Conservation (phyloP, 176 grass and related monocot species). For the Lolium perenne region DNA sequence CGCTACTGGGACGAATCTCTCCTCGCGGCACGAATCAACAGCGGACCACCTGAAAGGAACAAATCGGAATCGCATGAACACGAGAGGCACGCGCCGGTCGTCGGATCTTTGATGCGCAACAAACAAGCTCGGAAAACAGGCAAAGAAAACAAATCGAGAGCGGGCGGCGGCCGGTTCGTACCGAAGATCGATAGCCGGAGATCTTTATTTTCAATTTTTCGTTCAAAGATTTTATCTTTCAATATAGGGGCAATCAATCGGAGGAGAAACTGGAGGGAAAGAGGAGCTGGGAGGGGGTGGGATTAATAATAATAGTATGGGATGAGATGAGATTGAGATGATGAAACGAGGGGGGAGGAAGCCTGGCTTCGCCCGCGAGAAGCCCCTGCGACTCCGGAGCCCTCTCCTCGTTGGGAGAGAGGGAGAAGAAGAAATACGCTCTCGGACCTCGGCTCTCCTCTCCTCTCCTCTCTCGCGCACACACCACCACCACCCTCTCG, state of each 20-base stretch:
- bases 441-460: background rate
- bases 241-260: conserved; percentile 2
- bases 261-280: background rate
- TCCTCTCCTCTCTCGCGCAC: background rate
- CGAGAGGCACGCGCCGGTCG: background rate
- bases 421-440: conserved; percentile 45
- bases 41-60: background rate
- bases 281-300: background rate
- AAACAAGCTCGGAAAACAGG: background rate
- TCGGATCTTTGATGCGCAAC: background rate
- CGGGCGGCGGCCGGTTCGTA: background rate
- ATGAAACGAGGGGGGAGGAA: background rate
- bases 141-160: background rate
- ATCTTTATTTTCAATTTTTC: background rate
- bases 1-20: background rate
- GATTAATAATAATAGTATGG: conserved; percentile 1
- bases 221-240: background rate
- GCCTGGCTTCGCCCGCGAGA: conserved; percentile 13
- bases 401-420: conserved; percentile 39
- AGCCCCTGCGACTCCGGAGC: conserved; percentile 45
- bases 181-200: conserved; percentile 19
- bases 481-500: conserved; percentile 31
- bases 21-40: conserved; percentile 20
- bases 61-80: conserved; percentile 36
- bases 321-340: background rate